Evolutionary conservation across 2,329 filamentous ascomycete genomes (phyloP).

Genomic region (Cladophialophora carrionii): DNA sequence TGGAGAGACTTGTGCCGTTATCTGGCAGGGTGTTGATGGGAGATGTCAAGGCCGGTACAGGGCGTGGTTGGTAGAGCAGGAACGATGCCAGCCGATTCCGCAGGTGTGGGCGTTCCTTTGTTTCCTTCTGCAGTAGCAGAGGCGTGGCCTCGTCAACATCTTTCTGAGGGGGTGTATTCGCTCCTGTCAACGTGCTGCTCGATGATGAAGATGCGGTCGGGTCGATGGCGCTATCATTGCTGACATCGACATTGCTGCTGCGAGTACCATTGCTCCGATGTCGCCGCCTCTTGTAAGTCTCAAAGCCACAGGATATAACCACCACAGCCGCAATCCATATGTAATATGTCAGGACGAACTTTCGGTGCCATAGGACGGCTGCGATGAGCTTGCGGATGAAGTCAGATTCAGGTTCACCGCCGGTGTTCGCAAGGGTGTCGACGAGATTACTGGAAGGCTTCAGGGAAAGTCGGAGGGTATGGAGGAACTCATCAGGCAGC

Average conservation of each 20-base stretch:
- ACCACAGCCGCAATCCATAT: conserved; percentile 21
- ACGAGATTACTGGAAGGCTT: conserved; percentile 19
- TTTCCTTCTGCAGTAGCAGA: conserved; percentile 12
- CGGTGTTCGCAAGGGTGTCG: conserved; percentile 21
- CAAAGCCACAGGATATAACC: not conserved
- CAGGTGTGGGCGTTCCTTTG: conserved; percentile 12
- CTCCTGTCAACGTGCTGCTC: conserved; percentile 35
- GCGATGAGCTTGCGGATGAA: conserved; percentile 31
- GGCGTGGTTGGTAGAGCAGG: conserved; percentile 61
- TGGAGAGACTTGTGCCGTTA: conserved; percentile 59
- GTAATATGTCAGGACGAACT: conserved; percentile 36
- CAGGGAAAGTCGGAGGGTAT: conserved; percentile 8
- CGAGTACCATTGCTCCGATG: conserved; percentile 7
- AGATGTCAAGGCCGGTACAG: conserved; percentile 59
- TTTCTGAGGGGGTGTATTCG: conserved; percentile 29
- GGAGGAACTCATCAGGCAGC: conserved; percentile 11
- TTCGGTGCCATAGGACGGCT: conserved; percentile 32
- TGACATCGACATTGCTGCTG: not conserved
- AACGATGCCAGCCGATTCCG: conserved; percentile 27
- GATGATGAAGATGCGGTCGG: conserved; percentile 30
- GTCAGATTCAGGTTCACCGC: conserved; percentile 8
- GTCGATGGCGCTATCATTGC: not conserved
- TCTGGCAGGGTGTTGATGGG: conserved; percentile 57
- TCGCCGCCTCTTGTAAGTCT: conserved; percentile 2
- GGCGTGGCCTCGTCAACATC: conserved; percentile 17